Conservation (phyloP, 768 basidiomycete species). For the Brasilioporus rufonigricans region DNA sequence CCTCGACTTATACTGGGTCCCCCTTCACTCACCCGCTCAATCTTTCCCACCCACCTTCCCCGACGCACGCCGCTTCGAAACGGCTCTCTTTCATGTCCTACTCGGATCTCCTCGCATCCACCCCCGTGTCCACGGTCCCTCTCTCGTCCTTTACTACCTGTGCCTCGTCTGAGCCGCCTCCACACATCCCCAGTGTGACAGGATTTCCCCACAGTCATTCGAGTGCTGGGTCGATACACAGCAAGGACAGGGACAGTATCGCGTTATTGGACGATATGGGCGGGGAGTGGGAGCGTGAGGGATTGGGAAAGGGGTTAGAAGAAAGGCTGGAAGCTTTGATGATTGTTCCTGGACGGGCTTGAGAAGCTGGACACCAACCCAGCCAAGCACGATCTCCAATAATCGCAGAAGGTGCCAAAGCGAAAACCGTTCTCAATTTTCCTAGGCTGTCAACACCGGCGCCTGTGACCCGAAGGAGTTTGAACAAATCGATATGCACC, state of each 20-base stretch:
- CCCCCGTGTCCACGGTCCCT: conserved; percentile 69
- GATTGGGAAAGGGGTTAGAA: conserved; percentile 77
- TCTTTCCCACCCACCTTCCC: conserved; percentile 42
- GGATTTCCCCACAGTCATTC: conserved; percentile 37
- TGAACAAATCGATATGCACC: not conserved
- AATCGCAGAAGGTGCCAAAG: not conserved
- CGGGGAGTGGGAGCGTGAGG: conserved; percentile 87
- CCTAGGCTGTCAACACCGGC: not conserved
- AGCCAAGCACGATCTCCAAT: not conserved
- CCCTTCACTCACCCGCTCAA: conserved; percentile 24
- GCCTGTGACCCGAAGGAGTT: not conserved
- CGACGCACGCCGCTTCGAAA: conserved; percentile 50
- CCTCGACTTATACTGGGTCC: conserved; percentile 27
- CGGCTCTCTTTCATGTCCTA: conserved; percentile 90
- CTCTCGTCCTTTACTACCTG: conserved; percentile 72
- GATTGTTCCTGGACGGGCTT: conserved; percentile 28
- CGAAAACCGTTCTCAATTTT: not conserved
- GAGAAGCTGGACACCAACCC: not conserved
- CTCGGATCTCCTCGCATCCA: conserved; percentile 75
- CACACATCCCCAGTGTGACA: conserved; percentile 67
- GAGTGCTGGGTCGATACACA: conserved; percentile 26
- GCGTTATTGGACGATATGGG: conserved; percentile 61
- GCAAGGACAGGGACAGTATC: conserved; percentile 40
- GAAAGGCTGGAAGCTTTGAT: conserved; percentile 71
- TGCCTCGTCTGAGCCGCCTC: conserved; percentile 59